A percentile compares a stretch with the other conserved stretches of the same genome.
Conservation (phyloP, 1,139 yeast species). For the Diutina pseudorugosa region DNA sequence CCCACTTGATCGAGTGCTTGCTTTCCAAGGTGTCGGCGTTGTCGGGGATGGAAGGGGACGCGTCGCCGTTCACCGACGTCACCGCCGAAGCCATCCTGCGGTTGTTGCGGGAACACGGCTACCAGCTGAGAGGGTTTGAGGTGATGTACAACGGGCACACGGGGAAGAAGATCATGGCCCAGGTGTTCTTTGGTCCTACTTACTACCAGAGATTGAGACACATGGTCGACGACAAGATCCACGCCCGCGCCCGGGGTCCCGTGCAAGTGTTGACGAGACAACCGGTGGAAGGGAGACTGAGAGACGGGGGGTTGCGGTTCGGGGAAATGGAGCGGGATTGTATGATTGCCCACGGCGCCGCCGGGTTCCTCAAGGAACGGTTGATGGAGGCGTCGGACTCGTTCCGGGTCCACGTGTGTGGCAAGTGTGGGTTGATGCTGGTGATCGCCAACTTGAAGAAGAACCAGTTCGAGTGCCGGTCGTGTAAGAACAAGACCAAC, state of each 20-base stretch:
- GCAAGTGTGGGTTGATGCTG: constrained; percentile 94
- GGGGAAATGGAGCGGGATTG: constrained; percentile 99
- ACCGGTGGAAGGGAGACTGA: constrained; percentile 98
- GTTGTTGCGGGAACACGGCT: constrained; percentile 87
- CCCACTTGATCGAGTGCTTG: constrained; percentile 96
- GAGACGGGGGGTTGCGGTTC: constrained; percentile 99
- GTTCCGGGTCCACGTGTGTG: constrained; percentile 95
- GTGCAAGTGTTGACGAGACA: constrained; percentile 96
- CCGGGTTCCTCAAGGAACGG: constrained; percentile 93
- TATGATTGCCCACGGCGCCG: constrained; percentile 99
- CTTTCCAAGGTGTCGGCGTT: constrained; percentile 89
- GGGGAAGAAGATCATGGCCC: constrained; percentile 95
- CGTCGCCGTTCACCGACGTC: constrained; percentile 95
- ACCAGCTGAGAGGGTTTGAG: constrained; percentile 96
- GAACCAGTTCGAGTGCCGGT: constrained; percentile 95
- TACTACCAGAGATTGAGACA: constrained; percentile 97
- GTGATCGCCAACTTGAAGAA: constrained; percentile 95
- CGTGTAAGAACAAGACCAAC: constrained; percentile 96
- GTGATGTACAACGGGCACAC: constrained; percentile 98
- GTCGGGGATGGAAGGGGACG: constrained; percentile 97
- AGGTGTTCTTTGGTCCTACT: constrained; percentile 97
- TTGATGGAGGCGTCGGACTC: constrained; percentile 99
- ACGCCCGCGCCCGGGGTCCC: constrained; percentile 99
- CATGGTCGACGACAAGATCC: constrained; percentile 98
- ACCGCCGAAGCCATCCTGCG: constrained; percentile 95